Percentiles rank a stretch among this genome's conserved stretches.
These are phyloP conservation scores for Endoconidiophora laricicola DNA, from an alignment of 2,329 filamentous ascomycete species.

Conservation along the genomic window DNA sequence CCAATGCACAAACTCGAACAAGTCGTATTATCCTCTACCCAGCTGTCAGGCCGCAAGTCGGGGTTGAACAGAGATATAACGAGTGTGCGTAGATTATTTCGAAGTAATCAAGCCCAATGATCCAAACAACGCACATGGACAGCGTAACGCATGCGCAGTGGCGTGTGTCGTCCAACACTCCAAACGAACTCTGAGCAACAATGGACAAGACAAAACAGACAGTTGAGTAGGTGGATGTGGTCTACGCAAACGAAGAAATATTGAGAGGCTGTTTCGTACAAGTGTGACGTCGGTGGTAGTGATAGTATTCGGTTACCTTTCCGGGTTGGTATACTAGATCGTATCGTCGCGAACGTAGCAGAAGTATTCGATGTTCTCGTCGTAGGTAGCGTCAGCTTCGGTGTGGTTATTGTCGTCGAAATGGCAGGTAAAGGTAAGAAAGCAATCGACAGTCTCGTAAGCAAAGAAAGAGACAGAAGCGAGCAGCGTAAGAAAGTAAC, in stretches of 20 bases:
- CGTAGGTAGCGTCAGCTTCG: neutral
- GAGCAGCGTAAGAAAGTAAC: neutral
- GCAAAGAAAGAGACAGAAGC: neutral
- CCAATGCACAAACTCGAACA: too few species aligned
- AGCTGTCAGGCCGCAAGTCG: too few species aligned
- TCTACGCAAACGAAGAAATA: neutral
- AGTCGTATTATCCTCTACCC: too few species aligned
- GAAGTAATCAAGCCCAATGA: too few species aligned
- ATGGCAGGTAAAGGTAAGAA: neutral
- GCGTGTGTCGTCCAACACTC: too few species aligned
- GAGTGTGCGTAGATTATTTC: too few species aligned
- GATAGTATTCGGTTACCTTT: neutral
- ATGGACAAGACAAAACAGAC: too few species aligned
- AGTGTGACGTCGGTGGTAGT: neutral
- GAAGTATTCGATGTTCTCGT: neutral
- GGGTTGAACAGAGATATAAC: too few species aligned
- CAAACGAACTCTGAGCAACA: too few species aligned
- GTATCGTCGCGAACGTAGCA: neutral
- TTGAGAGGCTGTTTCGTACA: neutral
- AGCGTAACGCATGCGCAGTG: too few species aligned
- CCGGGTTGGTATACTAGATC: neutral
- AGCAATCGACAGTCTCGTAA: too few species aligned
- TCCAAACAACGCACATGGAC: too few species aligned
- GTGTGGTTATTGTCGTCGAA: constrained; percentile 1
- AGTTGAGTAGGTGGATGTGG: neutral